These are phyloP conservation scores for Trematosphaeria pertusa DNA, from an alignment of 2,329 filamentous ascomycete genomes.

Conservation along the genomic window DNA sequence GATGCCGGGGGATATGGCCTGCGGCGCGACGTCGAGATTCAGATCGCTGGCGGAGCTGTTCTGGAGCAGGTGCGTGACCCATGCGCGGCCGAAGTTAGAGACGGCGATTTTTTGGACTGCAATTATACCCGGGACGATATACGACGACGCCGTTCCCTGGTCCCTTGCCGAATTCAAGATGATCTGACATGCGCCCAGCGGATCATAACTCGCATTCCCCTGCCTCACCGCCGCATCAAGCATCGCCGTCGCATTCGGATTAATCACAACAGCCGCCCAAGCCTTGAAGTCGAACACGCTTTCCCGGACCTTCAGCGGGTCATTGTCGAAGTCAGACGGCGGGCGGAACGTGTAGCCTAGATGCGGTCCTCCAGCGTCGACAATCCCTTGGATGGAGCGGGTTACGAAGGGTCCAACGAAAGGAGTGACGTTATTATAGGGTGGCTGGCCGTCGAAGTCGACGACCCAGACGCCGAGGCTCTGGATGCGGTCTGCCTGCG, in stretches of 20 bases:
- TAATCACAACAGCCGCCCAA: constrained; percentile 68
- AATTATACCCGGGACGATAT: constrained; percentile 60
- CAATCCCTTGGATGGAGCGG: constrained; percentile 52
- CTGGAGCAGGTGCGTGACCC: constrained; percentile 43
- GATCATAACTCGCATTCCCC: constrained; percentile 67
- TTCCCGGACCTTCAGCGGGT: constrained; percentile 63
- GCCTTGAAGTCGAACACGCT: constrained; percentile 64
- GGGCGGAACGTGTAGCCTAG: constrained; percentile 60
- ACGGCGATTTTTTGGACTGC: constrained; percentile 55
- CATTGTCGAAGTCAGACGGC: constrained; percentile 60
- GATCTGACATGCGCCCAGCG: constrained; percentile 63
- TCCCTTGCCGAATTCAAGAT: constrained; percentile 65
- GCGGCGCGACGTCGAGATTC: constrained; percentile 55
- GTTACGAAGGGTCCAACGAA: constrained; percentile 64
- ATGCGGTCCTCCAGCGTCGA: constrained; percentile 42
- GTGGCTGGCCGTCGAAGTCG: constrained; percentile 65
- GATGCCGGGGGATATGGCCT: constrained; percentile 63
- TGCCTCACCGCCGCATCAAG: constrained; percentile 60
- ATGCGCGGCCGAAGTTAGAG: constrained; percentile 56
- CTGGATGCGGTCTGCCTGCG: constrained; percentile 24
- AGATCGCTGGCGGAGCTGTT: constrained; percentile 33
- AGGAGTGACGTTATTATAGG: constrained; percentile 54
- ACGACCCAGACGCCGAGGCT: constrained; percentile 64
- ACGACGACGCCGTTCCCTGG: constrained; percentile 58
- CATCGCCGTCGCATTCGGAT: constrained; percentile 66